Conservation (phyloP, 139 green algal species). For the Zygnema cylindricum region DNA sequence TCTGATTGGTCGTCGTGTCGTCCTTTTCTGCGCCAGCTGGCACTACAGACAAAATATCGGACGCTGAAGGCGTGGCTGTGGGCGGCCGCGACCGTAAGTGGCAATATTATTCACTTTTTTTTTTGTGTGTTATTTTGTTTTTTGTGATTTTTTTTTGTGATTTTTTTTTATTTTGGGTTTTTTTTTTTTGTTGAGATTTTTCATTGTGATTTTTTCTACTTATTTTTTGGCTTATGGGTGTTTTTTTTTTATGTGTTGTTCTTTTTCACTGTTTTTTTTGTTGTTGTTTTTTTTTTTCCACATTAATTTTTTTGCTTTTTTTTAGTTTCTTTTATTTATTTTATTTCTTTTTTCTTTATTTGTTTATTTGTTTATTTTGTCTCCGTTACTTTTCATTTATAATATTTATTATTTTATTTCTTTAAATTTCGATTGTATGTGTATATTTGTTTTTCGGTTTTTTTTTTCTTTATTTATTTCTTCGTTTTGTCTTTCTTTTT, state of each 20-base stretch:
- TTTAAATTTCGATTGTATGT: too few relatives aligned
- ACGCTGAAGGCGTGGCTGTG: slow-evolving; percentile 31
- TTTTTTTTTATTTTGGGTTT: slow-evolving; percentile 28
- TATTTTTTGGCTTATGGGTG: slow-evolving; percentile 9
- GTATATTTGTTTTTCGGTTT: too few relatives aligned
- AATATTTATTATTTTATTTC: too few relatives aligned
- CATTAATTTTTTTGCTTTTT: too few relatives aligned
- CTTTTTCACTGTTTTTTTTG: slow-evolving; percentile 24
- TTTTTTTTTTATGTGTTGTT: slow-evolving; percentile 20
- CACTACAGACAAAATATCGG: slow-evolving; percentile 13
- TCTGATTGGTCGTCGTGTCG: slow-evolving; percentile 5
- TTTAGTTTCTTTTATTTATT: too few relatives aligned
- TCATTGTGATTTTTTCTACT: neutral
- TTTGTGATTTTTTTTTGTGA: neutral
- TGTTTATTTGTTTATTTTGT: too few relatives aligned
- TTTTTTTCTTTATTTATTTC: too few relatives aligned
- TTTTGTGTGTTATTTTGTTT: neutral
- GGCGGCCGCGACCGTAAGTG: slow-evolving; percentile 32
- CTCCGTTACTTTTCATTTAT: too few relatives aligned
- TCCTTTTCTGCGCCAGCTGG: slow-evolving; percentile 10
- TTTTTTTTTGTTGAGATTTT: slow-evolving; percentile 41
- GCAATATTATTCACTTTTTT: slow-evolving; percentile 1
- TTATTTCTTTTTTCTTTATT: too few relatives aligned
- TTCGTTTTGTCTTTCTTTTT: too few relatives aligned
- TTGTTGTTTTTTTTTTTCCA: too few relatives aligned